Evolutionary conservation across 2,329 filamentous ascomycete genomes (phyloP).

Genomic region (Ascochyta lentis): DNA sequence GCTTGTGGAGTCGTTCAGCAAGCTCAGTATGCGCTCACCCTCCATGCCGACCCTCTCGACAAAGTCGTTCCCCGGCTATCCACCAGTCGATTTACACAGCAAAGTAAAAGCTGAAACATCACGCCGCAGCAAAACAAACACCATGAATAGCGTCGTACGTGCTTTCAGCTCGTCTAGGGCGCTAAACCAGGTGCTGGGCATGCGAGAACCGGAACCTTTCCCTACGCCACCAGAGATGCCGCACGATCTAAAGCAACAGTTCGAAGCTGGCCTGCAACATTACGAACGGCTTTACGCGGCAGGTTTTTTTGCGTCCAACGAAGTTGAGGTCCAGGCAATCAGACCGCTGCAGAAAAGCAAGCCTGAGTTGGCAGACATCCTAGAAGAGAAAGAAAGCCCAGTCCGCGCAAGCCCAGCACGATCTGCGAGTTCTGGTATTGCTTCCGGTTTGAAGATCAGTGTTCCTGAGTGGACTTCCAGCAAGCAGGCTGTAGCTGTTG

Average conservation of each 20-base stretch:
- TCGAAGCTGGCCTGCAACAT: background rate
- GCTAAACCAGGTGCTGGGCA: conserved; percentile 24
- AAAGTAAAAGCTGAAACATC: conserved; percentile 1
- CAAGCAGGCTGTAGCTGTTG: background rate
- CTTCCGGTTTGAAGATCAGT: background rate
- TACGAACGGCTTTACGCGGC: background rate
- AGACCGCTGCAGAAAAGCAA: background rate
- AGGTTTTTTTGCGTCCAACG: background rate
- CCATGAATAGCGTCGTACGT: conserved; percentile 1
- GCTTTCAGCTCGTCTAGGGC: conserved; percentile 9
- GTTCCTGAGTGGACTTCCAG: background rate
- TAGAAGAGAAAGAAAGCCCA: conserved; percentile 9
- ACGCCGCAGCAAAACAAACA: conserved; percentile 1
- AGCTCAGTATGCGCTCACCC: conserved; percentile 1
- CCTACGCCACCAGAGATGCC: conserved; percentile 1
- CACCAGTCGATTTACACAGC: conserved; percentile 1
- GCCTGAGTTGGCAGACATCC: background rate
- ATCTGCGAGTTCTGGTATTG: background rate
- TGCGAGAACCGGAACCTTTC: conserved; percentile 18
- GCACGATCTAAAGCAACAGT: background rate
- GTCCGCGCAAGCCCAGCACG: background rate
- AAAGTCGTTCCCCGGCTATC: background rate
- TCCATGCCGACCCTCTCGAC: background rate
- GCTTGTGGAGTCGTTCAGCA: background rate
- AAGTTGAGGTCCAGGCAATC: background rate